These are phyloP conservation scores for Candida ovalis DNA, from an alignment of 805 yeast genomes.

Conservation along the genomic window DNA sequence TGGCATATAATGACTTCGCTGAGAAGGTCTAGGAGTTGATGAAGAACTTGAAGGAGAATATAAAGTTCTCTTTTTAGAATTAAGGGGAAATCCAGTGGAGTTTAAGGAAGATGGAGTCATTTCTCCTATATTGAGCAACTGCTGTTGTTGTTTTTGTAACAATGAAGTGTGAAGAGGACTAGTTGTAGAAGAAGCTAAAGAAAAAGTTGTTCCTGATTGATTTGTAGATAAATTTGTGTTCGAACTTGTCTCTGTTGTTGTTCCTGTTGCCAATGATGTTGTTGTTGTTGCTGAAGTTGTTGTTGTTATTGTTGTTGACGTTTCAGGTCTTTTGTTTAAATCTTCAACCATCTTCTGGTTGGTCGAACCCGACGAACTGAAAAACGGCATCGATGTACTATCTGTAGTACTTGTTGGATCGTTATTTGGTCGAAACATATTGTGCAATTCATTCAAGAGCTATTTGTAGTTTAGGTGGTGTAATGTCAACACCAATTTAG, in stretches of 20 bases:
- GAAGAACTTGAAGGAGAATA: constrained; percentile 26
- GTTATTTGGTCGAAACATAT: no score
- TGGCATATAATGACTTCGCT: constrained; percentile 7
- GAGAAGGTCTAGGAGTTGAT: constrained; percentile 19
- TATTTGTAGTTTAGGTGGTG: no score
- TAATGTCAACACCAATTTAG: no score
- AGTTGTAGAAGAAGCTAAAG: neutral
- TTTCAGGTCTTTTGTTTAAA: no score
- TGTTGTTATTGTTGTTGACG: neutral
- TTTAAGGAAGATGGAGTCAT: constrained; percentile 22
- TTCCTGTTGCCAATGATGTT: no score
- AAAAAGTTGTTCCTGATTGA: neutral
- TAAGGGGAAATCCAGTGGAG: constrained; percentile 27
- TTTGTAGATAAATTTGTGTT: neutral
- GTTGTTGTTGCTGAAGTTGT: neutral
- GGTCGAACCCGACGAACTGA: neutral
- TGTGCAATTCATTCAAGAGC: no score
- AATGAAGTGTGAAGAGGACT: neutral
- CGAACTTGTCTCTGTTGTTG: no score
- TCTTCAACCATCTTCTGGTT: neutral
- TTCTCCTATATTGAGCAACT: constrained; percentile 11
- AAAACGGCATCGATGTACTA: neutral
- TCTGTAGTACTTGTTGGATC: no score
- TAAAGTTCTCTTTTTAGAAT: constrained; percentile 25
- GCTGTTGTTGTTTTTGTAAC: constrained; percentile 2